Percentiles rank a stretch among this genome's conserved stretches.
Evolutionary conservation across 495 filamentous ascomycete genomes (phyloP).

Genomic region (Daldinia caldariorum): DNA sequence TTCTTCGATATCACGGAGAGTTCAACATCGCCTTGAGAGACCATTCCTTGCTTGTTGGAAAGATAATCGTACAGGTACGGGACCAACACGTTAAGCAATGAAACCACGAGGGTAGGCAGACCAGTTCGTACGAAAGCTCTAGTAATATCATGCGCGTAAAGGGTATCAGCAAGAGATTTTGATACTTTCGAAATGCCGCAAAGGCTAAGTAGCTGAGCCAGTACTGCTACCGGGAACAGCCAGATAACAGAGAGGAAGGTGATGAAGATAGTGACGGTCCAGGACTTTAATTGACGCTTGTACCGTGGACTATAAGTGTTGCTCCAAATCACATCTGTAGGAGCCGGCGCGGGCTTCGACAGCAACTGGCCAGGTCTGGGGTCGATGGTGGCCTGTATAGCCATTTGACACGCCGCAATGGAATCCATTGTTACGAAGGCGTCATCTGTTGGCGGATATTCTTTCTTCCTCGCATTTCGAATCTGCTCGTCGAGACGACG

Average conservation of each 20-base stretch:
- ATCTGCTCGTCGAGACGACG: conserved; percentile 84
- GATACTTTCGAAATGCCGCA: conserved; percentile 78
- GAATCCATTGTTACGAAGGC: conserved; percentile 98
- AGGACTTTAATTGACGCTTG: conserved; percentile 76
- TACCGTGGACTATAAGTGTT: conserved; percentile 89
- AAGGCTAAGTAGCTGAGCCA: conserved; percentile 80
- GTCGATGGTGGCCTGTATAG: conserved; percentile 90
- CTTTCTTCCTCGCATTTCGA: conserved; percentile 71
- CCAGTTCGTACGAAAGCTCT: conserved; percentile 85
- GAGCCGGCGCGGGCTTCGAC: conserved; percentile 85
- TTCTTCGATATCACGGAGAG: conserved; percentile 97
- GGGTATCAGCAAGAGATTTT: conserved; percentile 72
- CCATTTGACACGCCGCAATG: conserved; percentile 91
- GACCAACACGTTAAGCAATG: conserved; percentile 85
- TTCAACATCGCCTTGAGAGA: conserved; percentile 94
- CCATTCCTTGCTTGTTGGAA: conserved; percentile 89
- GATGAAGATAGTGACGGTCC: conserved; percentile 84
- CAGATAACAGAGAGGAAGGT: conserved; percentile 86
- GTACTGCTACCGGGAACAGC: conserved; percentile 82
- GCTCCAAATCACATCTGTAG: conserved; percentile 88
- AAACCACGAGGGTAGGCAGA: conserved; percentile 83
- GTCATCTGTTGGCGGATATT: conserved; percentile 78
- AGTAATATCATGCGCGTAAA: conserved; percentile 72
- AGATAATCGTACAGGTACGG: conserved; percentile 96
- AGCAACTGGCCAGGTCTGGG: conserved; percentile 85